Evolutionary conservation across 2,329 filamentous ascomycete genomes (phyloP), one percentile per base, ranked within the genome.

Genomic region (Graphiopsis chlorocephala): DNA sequence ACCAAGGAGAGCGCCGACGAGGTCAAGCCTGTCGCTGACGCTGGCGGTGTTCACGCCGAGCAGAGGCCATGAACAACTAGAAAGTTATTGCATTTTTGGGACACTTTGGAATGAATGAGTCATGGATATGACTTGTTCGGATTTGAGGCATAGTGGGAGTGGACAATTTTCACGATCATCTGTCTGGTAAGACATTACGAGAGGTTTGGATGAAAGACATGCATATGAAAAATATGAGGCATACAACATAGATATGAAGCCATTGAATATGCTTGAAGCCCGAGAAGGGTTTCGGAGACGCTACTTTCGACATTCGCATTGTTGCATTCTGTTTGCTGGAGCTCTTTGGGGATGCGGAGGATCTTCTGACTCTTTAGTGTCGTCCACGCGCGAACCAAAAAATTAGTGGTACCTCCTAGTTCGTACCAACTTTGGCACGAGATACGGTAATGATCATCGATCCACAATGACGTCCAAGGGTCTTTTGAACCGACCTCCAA

Each of bases 41-140:
- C 68, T 38, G 70, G 71, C 10, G 70, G 69, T 63, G 66, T 68
- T 52, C 64, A 65, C 23, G 68, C 70, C n/a, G 61, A 62, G 47
- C 48, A 67, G 48, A 64, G 62, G 57, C 68, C 70, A 17, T 72
- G 56, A 63, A 55, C 31, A 31, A 20, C 17, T 5, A 29, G 31
- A 53, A 53, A 28, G 25, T 52, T 53, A 31, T 53, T 53, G 50
- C 50, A 53, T 29, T 53, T 53, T n/a, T 2, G 26, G 50, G 15
- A 53, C 8, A 15, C 12, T 25, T 48, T 48, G 23, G 47, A 17
- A n/a, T 12, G n/a, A 31, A 29, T 53, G 50, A 31, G 50, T 53
- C 50, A 53, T 31, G 23, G 48, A 12, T 52, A 53, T 53, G 50
- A 53, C 50, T 45, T 45, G 6, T 45, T 11, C 38, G 38, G 35